Evolutionary conservation across 306 rosid species (phyloP), one percentile per base, ranked within the genome.

Genomic region (Ceratonia siliqua): DNA sequence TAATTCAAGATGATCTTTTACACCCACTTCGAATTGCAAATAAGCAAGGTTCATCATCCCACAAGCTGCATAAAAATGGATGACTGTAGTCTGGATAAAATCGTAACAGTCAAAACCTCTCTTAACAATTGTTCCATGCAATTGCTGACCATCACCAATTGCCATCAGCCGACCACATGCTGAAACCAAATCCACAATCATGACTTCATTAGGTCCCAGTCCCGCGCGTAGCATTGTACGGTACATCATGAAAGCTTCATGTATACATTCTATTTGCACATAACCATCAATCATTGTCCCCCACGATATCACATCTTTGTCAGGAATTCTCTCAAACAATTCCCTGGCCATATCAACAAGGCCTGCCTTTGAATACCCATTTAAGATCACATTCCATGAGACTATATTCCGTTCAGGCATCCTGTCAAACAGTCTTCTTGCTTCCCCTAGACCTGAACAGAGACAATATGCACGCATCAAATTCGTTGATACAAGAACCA

Each of bases 321-420:
- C 52, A 49, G 89, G 89, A 58, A 85, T 82, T 24, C 65, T 82
- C 74, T 89, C 93, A 72, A 94, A 94, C 82, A 90, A 79, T 62
- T 87, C 93, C 53, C 85, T 88, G 5, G 96, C 89, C 63, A 25
- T 18, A 73, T 79, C 85, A 55, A 88, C 77, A 49, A 83, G 84
- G n/a, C 94, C 86, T 0, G 87, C 78, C 86, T 94, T 94, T 3
- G 92, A 76, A 81, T 88, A 88, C 35, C 98, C 97, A 73, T 89
- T 91, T 32, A 94, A 82, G 90, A 91, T 91, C 22, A 85, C 96
- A 85, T 94, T 91, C 93, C 97, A 91, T 0, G 98, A 79, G 8
- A 91, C 93, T 55, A 84, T 73, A 79, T 89, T 94, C 81, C 83
- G 81, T 14, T 80, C 90, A 24, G 90, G 85, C 94, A 88, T 91